Conservation (phyloP, 352 stramenopile species). For the Pythium aphanidermatum region DNA sequence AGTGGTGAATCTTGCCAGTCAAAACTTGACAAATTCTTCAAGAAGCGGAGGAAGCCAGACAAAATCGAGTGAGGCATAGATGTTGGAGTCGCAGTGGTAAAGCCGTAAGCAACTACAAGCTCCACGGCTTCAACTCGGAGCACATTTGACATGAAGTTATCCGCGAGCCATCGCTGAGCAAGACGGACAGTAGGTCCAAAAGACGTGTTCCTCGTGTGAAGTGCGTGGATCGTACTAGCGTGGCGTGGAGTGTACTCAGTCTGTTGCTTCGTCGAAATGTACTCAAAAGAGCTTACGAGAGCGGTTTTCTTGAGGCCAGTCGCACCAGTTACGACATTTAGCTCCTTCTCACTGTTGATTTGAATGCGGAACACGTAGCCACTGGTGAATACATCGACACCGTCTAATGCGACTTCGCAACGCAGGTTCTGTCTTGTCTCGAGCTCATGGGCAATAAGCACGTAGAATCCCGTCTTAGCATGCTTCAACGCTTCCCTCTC, state of each 20-base stretch:
- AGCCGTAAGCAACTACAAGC: constrained; percentile 72
- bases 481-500: constrained; percentile 72
- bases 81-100: constrained; percentile 39
- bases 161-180: constrained; percentile 73
- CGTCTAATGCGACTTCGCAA: constrained; percentile 67
- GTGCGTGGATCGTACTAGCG: constrained; percentile 60
- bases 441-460: constrained; percentile 80
- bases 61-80: constrained; percentile 66
- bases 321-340: constrained; percentile 52
- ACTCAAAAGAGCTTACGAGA: constrained; percentile 56
- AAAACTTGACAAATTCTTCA: constrained; percentile 63
- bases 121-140: constrained; percentile 69
- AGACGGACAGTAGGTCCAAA: constrained; percentile 77
- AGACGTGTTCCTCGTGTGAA: constrained; percentile 74
- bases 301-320: constrained; percentile 46
- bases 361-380: constrained; percentile 83
- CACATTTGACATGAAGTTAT: constrained; percentile 70
- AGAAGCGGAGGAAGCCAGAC: constrained; percentile 73
- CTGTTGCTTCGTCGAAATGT: constrained; percentile 55
- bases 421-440: constrained; percentile 49
- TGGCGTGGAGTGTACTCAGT: constrained; percentile 59
- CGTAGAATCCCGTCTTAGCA: constrained; percentile 87
- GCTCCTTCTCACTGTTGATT: constrained; percentile 76
- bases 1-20: constrained; percentile 73
- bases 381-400: constrained; percentile 75